Conservation (phyloP, 2,329 filamentous ascomycete species). For the Ophiostoma angusticollis region DNA sequence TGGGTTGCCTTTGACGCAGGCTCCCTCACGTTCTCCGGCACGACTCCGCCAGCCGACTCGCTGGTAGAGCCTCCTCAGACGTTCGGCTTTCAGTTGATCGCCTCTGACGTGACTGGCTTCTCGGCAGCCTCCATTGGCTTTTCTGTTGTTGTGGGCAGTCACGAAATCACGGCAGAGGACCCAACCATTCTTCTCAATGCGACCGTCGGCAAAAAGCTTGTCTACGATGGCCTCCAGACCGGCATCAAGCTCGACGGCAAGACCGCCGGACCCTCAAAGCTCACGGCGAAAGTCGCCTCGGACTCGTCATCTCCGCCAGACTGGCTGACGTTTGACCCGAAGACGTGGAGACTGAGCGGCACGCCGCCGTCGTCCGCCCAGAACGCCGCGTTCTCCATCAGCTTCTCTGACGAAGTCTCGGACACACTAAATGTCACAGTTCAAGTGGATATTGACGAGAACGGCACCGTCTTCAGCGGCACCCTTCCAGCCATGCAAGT, state of each 20-base stretch:
- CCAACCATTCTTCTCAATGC: conserved; percentile 44
- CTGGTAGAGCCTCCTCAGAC: conserved; percentile 55
- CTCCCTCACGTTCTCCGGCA: conserved; percentile 56
- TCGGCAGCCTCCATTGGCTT: conserved; percentile 53
- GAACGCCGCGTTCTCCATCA: conserved; percentile 50
- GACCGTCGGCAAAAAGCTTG: conserved; percentile 36
- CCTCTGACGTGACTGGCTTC: conserved; percentile 70
- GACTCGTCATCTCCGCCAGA: conserved; percentile 42
- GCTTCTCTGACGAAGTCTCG: conserved; percentile 44
- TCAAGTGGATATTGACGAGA: conserved; percentile 19
- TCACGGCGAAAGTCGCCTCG: conserved; percentile 34
- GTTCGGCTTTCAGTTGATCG: conserved; percentile 61
- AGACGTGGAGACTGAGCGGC: conserved; percentile 50
- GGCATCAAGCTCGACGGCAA: conserved; percentile 46
- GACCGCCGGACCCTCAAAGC: conserved; percentile 24
- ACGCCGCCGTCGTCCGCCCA: conserved; percentile 45
- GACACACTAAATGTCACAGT: conserved; percentile 47
- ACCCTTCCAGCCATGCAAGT: conserved; percentile 28
- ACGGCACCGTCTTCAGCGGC: conserved; percentile 25
- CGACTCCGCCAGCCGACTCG: conserved; percentile 51
- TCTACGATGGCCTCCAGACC: conserved; percentile 37
- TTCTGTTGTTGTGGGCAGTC: conserved; percentile 57
- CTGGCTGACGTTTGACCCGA: conserved; percentile 57
- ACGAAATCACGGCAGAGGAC: conserved; percentile 53
- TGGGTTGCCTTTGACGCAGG: conserved; percentile 66